phyloP scores from a whole-genome alignment of 331 rosid genomes.

The Quercus phellos region DNA sequence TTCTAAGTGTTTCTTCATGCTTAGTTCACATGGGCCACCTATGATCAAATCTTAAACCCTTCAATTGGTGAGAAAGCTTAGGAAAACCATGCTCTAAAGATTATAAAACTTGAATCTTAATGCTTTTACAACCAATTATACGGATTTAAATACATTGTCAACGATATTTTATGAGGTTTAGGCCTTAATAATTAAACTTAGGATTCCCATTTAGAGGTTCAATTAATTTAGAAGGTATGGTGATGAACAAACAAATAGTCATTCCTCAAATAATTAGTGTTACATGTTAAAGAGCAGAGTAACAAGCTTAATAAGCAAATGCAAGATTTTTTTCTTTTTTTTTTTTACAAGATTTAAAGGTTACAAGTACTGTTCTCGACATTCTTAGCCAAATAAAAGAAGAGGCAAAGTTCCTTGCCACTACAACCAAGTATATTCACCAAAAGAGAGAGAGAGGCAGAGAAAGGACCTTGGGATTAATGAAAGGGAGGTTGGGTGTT shows the following conservation, averaged over 20 bases:
- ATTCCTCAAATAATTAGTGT: neutral
- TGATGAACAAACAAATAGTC: neutral
- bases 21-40: neutral
- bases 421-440: conserved; percentile 40
- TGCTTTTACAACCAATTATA: too few species aligned
- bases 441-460: conserved; percentile 16
- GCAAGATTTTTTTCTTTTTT: too few species aligned
- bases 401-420: conserved; percentile 31
- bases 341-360: too few species aligned
- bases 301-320: too few species aligned
- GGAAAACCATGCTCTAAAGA: neutral
- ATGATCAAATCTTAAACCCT: neutral
- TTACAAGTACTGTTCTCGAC: conserved; percentile 1
- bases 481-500: conserved; percentile 51
- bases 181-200: neutral
- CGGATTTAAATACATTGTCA: too few species aligned
- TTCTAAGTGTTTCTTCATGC: neutral
- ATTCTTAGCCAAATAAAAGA: conserved; percentile 31
- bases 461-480: conserved; percentile 69
- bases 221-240: too few species aligned
- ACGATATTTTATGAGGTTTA: too few species aligned
- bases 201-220: neutral
- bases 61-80: neutral
- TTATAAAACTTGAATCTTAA: neutral
- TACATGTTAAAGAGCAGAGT: neutral